Conservation (phyloP, 2,329 filamentous ascomycete species). For the Xylariaceae sp. region DNA sequence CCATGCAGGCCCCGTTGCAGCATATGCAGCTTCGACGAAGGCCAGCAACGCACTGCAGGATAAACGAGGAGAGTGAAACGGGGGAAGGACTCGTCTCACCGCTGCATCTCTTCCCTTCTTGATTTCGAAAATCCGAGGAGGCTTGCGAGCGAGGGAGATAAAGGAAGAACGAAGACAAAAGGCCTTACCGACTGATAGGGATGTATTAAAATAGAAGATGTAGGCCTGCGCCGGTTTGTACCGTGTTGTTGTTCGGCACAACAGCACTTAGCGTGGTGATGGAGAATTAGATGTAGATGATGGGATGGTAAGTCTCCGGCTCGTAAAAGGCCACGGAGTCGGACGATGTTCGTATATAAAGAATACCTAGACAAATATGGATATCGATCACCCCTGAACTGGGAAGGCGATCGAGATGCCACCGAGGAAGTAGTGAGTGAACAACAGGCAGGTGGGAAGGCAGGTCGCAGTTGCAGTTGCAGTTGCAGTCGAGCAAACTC, state of each 20-base stretch:
- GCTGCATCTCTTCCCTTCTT: background rate
- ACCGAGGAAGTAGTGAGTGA: background rate
- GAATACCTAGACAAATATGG: background rate
- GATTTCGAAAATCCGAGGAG: background rate
- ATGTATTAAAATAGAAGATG: conserved; percentile 10
- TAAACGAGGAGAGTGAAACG: conserved; percentile 4
- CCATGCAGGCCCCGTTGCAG: conserved; percentile 19
- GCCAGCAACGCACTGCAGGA: conserved; percentile 5
- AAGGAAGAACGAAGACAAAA: conserved; percentile 6
- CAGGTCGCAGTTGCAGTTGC: background rate
- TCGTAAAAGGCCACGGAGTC: background rate
- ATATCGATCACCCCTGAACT: background rate
- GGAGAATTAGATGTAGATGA: conserved; percentile 1
- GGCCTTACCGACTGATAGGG: conserved; percentile 16
- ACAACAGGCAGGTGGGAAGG: background rate
- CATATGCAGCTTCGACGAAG: conserved; percentile 15
- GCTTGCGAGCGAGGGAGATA: background rate
- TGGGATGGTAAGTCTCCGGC: background rate
- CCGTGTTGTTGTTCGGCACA: conserved; percentile 5
- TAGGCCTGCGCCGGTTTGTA: conserved; percentile 5
- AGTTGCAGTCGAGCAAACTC: background rate
- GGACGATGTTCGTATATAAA: background rate
- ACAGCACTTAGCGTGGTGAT: background rate
- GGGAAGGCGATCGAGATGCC: background rate
- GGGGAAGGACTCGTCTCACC: background rate